Evolutionary conservation across 225 moss, liverwort and hornwort species (phyloP).

Genomic region (Rhytidiadelphus loreus): DNA sequence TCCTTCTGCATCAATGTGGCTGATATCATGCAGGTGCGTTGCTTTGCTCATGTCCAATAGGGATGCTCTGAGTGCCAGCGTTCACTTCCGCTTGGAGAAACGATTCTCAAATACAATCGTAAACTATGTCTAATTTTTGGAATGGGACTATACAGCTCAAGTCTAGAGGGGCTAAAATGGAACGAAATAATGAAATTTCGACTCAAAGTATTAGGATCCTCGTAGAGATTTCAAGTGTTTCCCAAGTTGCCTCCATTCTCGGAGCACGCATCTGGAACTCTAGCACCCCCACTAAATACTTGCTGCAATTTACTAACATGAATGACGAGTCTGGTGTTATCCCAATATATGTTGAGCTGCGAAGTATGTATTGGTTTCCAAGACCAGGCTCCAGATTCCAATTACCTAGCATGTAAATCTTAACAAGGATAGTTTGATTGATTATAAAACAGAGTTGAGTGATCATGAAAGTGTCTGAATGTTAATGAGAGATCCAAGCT

Average conservation of each 20-base stretch:
- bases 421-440: not conserved
- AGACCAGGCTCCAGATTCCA: not conserved
- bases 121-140: not conserved
- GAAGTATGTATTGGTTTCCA: not conserved
- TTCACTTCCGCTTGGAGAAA: not conserved
- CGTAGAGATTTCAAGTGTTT: not conserved
- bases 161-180: not conserved
- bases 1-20: conserved; percentile 43
- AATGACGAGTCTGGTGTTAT: not conserved
- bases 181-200: not conserved
- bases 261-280: not conserved
- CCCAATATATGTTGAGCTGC: not conserved
- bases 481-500: not conserved
- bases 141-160: not conserved
- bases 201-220: not conserved
- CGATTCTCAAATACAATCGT: not conserved
- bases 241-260: not conserved
- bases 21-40: conserved; percentile 37
- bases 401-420: not conserved
- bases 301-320: not conserved
- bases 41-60: not conserved
- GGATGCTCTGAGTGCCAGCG: not conserved
- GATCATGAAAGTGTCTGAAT: not conserved
- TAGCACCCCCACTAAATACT: not conserved
- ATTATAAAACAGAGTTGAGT: not conserved